These are phyloP conservation scores for Fusarium miscanthi DNA, from an alignment of 2,329 filamentous ascomycete genomes.

Conservation along the genomic window DNA sequence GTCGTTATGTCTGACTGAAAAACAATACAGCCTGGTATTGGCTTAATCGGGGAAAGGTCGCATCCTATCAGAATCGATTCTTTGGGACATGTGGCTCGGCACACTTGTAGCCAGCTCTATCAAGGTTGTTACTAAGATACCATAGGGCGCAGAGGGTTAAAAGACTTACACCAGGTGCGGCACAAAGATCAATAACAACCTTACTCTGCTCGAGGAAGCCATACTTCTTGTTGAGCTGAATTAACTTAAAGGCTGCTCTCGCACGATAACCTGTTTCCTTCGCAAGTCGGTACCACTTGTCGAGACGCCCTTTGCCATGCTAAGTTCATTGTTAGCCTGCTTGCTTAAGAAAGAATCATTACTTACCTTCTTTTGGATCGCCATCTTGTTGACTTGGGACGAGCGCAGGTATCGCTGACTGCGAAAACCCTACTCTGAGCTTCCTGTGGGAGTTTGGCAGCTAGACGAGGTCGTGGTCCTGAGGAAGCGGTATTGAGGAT, in stretches of 20 bases:
- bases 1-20: conserved; percentile 99
- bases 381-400: conserved; percentile 67
- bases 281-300: conserved; percentile 98
- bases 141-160: conserved; percentile 48
- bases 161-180: conserved; percentile 82
- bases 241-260: conserved; percentile 95
- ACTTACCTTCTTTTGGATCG: conserved; percentile 82
- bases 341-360: rapidly evolving
- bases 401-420: too few relatives aligned
- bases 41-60: conserved; percentile 93
- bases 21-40: conserved; percentile 91
- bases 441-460: too few relatives aligned
- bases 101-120: too few relatives aligned
- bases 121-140: too few relatives aligned
- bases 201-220: conserved; percentile 97
- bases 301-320: conserved; percentile 96
- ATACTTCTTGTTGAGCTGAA: conserved; percentile 99
- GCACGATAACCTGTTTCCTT: conserved; percentile 99
- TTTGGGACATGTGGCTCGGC: too few relatives aligned
- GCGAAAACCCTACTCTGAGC: too few relatives aligned
- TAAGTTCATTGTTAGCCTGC: conserved; percentile 50
- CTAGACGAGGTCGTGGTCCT: neutral
- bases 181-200: conserved; percentile 96
- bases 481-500: neutral
- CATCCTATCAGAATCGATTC: conserved; percentile 61